phyloP scores from a whole-genome alignment of 768 basidiomycete genomes.

The Imleria badia region DNA sequence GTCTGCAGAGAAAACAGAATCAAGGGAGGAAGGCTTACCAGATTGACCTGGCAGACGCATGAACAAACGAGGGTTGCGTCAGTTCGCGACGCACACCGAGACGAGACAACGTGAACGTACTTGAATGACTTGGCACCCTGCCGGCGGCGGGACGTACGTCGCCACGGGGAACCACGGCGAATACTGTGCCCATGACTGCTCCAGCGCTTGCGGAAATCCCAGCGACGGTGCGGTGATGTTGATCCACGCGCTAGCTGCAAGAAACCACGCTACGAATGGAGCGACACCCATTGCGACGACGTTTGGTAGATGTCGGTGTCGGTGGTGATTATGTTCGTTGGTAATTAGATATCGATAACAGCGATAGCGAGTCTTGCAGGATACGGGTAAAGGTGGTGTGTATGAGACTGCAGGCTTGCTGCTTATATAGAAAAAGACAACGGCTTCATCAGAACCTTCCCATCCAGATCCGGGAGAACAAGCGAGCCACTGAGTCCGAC shows the following conservation, averaged over 20 bases:
- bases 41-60: conserved; percentile 11
- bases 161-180: conserved; percentile 53
- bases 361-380: background rate
- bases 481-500: too few relatives aligned
- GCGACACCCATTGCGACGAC: background rate
- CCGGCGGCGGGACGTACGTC: conserved; percentile 44
- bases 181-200: conserved; percentile 54
- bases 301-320: background rate
- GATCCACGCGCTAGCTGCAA: background rate
- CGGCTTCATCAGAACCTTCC: too few relatives aligned
- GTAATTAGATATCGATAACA: background rate
- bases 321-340: background rate
- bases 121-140: conserved; percentile 50
- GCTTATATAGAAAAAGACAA: too few relatives aligned
- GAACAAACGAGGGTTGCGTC: background rate
- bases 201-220: conserved; percentile 9
- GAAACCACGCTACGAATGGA: background rate
- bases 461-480: too few relatives aligned
- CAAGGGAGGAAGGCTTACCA: conserved; percentile 12
- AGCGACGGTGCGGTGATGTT: conserved; percentile 5
- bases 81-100: background rate
- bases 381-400: too few relatives aligned
- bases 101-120: conserved; percentile 30
- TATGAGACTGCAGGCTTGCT: too few relatives aligned
- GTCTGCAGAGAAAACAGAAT: background rate